phyloP scores from a whole-genome alignment of 306 rosid genomes.

The Gillenia trifoliata region DNA sequence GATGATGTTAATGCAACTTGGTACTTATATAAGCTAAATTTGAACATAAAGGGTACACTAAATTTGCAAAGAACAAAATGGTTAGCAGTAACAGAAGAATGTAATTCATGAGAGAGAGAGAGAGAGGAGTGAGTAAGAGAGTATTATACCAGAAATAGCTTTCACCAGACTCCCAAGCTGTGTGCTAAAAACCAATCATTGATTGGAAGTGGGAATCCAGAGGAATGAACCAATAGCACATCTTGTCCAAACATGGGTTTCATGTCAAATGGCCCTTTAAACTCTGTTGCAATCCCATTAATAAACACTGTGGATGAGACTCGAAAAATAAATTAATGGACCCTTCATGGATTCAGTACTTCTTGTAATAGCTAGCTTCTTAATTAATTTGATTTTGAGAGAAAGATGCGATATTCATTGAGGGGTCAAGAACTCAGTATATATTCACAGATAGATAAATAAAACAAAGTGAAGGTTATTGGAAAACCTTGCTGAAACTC shows the following conservation, averaged over 20 bases:
- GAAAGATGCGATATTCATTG: not conserved
- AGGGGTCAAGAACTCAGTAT: not conserved
- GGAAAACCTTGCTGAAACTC: not conserved
- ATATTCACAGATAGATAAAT: not conserved
- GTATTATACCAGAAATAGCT: slow-evolving; percentile 72
- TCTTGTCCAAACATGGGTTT: slow-evolving; percentile 68
- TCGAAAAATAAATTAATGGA: slow-evolving; percentile 17
- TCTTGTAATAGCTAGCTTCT: not conserved
- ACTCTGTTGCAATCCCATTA: slow-evolving; percentile 74
- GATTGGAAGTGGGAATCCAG: slow-evolving; percentile 63
- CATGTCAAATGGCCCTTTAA: slow-evolving; percentile 60
- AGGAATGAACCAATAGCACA: slow-evolving; percentile 63
- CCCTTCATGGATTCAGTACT: not conserved
- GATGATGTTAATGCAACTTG: not conserved
- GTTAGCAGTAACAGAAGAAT: not conserved
- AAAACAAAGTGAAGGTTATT: not conserved
- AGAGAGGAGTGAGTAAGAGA: not conserved
- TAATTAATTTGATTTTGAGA: not conserved
- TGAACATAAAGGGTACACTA: too few relatives aligned
- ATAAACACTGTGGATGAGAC: slow-evolving; percentile 66
- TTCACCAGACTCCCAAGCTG: slow-evolving; percentile 67
- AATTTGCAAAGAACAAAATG: too few relatives aligned
- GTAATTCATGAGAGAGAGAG: not conserved
- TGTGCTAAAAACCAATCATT: slow-evolving; percentile 72
- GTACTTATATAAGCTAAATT: too few relatives aligned